These are phyloP conservation scores for Gynostemma pentaphyllum DNA, from an alignment of 306 rosid genomes.

Conservation along the genomic window DNA sequence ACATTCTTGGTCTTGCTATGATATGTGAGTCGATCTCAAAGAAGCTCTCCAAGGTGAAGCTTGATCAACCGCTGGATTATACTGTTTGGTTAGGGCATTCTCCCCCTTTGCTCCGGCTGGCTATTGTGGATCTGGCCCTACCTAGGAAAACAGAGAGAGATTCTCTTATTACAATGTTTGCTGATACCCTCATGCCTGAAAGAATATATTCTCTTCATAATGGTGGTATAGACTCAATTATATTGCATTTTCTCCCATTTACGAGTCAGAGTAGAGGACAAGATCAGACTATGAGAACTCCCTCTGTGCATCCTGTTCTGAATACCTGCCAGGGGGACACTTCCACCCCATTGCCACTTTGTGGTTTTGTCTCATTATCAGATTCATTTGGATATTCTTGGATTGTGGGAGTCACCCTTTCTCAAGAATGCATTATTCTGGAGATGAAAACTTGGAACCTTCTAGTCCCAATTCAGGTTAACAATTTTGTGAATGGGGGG, in stretches of 20 bases:
- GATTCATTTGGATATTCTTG: slow-evolving; percentile 98
- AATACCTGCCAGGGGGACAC: slow-evolving; percentile 76
- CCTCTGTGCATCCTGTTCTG: slow-evolving; percentile 83
- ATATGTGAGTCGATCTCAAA: slow-evolving; percentile 59
- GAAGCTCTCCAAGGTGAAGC: slow-evolving; percentile 27
- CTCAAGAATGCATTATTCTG: slow-evolving; percentile 63
- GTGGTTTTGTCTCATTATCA: slow-evolving; percentile 72
- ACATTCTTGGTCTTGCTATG: slow-evolving; percentile 84
- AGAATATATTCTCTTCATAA: slow-evolving; percentile 77
- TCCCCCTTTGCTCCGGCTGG: slow-evolving; percentile 79
- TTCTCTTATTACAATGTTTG: slow-evolving; percentile 48
- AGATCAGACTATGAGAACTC: slow-evolving; percentile 63
- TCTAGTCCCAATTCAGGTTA: slow-evolving; percentile 54
- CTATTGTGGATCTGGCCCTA: slow-evolving; percentile 80
- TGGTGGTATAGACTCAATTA: slow-evolving; percentile 88
- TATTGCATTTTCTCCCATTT: slow-evolving; percentile 93
- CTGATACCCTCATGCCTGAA: slow-evolving; percentile 74
- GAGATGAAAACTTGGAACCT: slow-evolving; percentile 83
- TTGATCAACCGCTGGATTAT: slow-evolving; percentile 47
- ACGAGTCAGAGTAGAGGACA: slow-evolving; percentile 67
- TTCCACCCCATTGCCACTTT: slow-evolving; percentile 43
- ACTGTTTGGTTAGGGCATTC: slow-evolving; percentile 73
- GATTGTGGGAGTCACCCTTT: slow-evolving; percentile 66
- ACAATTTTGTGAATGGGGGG: slow-evolving; percentile 25
- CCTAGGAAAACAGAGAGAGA: slow-evolving; percentile 47